Evolutionary conservation across 371 early-diverging fungal genomes (phyloP).

Genomic region (Haplosporangium sp.): DNA sequence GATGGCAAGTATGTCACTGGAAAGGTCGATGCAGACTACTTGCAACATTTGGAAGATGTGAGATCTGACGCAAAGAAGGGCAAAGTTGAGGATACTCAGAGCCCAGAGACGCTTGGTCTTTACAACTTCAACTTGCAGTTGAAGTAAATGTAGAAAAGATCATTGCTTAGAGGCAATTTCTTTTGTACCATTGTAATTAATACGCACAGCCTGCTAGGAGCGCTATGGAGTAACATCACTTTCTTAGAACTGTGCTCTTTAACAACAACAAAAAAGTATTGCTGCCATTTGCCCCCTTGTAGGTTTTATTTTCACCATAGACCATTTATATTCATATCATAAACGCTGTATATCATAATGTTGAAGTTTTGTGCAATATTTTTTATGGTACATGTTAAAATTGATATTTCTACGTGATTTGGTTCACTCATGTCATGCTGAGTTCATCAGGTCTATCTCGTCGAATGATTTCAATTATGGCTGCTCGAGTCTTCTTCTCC

Average conservation of each 20-base stretch:
- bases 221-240: neutral
- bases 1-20: conserved; percentile 93
- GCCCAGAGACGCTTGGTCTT: conserved; percentile 73
- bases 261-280: neutral
- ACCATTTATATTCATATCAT: neutral
- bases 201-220: neutral
- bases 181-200: neutral
- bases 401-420: conserved; percentile 8
- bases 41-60: conserved; percentile 76
- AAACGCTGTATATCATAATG: conserved; percentile 17
- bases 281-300: conserved; percentile 2
- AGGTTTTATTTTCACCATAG: conserved; percentile 3
- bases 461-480: conserved; percentile 84
- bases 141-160: conserved; percentile 24
- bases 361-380: neutral
- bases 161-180: neutral
- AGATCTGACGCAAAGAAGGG: conserved; percentile 65
- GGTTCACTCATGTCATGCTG: conserved; percentile 37
- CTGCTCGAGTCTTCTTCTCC: conserved; percentile 77
- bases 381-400: neutral
- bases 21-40: conserved; percentile 84
- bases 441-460: conserved; percentile 50
- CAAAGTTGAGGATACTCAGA: conserved; percentile 58
- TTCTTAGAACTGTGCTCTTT: conserved; percentile 1
- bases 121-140: conserved; percentile 62